Base-by-base conservation (phyloP, 805 yeast species). In the Debaryomyces hansenii region DNA sequence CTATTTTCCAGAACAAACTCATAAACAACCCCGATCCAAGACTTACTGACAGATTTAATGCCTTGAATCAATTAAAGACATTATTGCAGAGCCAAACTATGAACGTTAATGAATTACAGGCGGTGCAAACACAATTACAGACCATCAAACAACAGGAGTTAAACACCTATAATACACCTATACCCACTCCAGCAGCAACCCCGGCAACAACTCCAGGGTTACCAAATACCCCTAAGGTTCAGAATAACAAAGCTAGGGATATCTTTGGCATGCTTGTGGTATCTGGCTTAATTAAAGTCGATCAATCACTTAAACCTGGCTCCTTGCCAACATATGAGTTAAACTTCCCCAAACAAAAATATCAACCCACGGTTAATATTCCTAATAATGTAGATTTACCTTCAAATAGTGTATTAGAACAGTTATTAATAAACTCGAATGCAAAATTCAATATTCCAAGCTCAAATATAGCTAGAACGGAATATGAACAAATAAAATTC, bases 21-120 rank as follows among this genome's bases (percentile, higher is more conserved):
- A 46, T 53, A 11, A 47, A 58, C 24, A 67, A 63, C 36, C 67
- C 71, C 15, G 77, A 76, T 49, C 41, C 58, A 10, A 76, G 76
- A 51, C 68, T 78, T 1, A 58, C 57, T 21, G 80, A 73, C 37
- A 63, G 80, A 38, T 66, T 68, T 44, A 67, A 69, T 34, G 77
- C 80, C 4, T 67, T 80, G 50, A 60, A 61, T 33, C 77, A 78
- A 51, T 64, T 80, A 45, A 66, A 69, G 32, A 52, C 44, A 14
- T 66, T 80, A 24, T 60, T 80, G 37, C 60, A 64, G 14, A 68
- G 60, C 48, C 74, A 68, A 46, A 51, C 54, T 12, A 62, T 74
- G 62, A 62, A 60, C 38, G 58, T 59, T 11, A 52, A 55, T 14
- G 77, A 74, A 32, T 61, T 75, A 42, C 51, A 54, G 31, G 70